These are phyloP conservation scores for Solanum hybrid DNA, from an alignment of 305 asterid genomes.

Conservation along the genomic window DNA sequence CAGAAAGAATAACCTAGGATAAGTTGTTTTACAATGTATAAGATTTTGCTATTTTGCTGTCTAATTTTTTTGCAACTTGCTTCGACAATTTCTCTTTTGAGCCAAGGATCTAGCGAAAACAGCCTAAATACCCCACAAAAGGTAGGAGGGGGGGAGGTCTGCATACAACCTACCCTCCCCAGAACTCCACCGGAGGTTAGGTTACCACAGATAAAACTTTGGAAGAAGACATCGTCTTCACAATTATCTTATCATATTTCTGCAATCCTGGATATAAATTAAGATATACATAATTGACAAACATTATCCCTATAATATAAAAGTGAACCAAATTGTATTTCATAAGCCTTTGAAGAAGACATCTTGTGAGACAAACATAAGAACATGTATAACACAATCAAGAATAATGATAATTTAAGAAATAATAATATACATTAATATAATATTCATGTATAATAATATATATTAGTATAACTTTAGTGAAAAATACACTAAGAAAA, in stretches of 20 bases:
- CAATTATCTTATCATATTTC: neutral
- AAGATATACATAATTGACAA: neutral
- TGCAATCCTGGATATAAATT: neutral
- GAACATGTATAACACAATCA: neutral
- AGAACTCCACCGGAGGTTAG: neutral
- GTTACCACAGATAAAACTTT: neutral
- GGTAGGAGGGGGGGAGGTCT: neutral
- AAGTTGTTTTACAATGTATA: neutral
- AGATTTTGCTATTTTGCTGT: neutral
- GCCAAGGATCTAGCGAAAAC: neutral
- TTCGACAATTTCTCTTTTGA: neutral
- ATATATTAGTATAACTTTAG: neutral
- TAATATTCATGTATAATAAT: neutral
- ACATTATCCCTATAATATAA: neutral
- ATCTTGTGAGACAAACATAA: neutral
- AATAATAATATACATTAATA: neutral
- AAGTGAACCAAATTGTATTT: neutral
- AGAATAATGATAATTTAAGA: neutral
- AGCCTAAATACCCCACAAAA: neutral
- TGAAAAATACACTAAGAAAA: neutral
- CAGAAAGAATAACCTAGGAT: neutral
- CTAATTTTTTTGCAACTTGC: neutral
- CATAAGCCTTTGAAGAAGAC: neutral
- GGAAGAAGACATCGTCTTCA: neutral
- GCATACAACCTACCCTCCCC: neutral